Base-by-base conservation (phyloP, 2,329 filamentous ascomycete genomes). In the Beauveria sp. region DNA sequence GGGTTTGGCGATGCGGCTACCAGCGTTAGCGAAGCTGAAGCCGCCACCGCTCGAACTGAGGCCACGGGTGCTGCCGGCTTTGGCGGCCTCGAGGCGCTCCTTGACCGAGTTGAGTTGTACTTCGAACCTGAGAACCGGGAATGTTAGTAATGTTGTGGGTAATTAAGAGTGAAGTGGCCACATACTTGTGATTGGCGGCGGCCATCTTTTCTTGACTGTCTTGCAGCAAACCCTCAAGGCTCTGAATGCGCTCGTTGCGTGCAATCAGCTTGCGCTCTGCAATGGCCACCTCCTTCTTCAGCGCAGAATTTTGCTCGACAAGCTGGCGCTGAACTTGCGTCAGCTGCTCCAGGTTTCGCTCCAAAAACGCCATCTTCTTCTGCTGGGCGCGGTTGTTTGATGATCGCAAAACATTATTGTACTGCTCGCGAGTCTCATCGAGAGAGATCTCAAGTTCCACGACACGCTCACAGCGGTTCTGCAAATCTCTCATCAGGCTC, bases 361-460 rank as follows among this genome's bases (percentile, higher is more conserved):
- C 94, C 55, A 99, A 79, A 83, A 99, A 99, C 18, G 94, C 96
- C 90, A 99, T 97, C 84, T 99, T 99, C 89, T 99, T 99, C 77
- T 99, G 94, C 79, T 99, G 94, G 26, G 94, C 93, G 63, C 94
- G 89, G 80, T 96, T 97, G 81, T 99, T 99, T 67, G 91, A 96
- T 55, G 91, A 94, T 61, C 93, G 88, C 62, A 99, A 84, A 63
- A 99, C 94, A 69, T 96, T 97, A 81, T 99, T 97, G 79, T 99
- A 99, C 77, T 99, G 94, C 79, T 99, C 94, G 61, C 94, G 86
- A 1, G 94, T 97, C 80, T 97, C 92, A 71, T 99, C 94, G 55
- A 99, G 84, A 41, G 91, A 96, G 70, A 99, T 99, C 76, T 99
- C 94, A 30, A 99, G 86, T 80, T 99, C 94, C 20, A 99, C 94